Evolutionary conservation across 2,329 filamentous ascomycete genomes (phyloP), one percentile per base, ranked within the genome.

Genomic region (Lasiodiplodia sp.): DNA sequence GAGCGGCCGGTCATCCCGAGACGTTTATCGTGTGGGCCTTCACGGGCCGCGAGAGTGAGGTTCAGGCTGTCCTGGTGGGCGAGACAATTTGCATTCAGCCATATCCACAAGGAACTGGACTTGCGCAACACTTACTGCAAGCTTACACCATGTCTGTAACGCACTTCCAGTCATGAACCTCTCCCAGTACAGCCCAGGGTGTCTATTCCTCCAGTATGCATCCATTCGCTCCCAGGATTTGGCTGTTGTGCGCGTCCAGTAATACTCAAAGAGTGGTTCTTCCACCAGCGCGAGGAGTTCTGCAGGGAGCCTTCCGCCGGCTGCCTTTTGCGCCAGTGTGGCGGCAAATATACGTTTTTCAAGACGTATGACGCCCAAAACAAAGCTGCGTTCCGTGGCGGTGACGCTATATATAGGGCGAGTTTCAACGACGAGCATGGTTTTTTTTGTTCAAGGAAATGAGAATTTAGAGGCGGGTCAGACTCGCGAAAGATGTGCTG

Each of bases 31-130:
- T 56, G 38, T n/a, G 63, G 63, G 18, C 63, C 63, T 21, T 56
- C 63, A 11, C 63, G 63, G 34, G 63, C 63, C 14, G 63, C 63
- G 16, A 66, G 63, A 14, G 52, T 56, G 37, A 66, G 49, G 51
- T 56, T 56, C 14, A 66, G 51, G 14, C 21, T 14, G 10, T 66
- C 51, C 63, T 66, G 44, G 38, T 47, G 44, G 44, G n/a, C 8
- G n/a, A 47, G 8, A 47, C 18, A 8, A 21, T 21, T 21, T 21
- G n/a, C 44, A 21, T 47, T 47, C 21, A 47, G 44, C n/a, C n/a
- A 47, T 21, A 21, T 47, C 5, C 44, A 21, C 18, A 47, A 21
- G 1, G 44, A 47, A 10, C 6, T n/a, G 10, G 44, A 18, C 8
- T 18, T 1, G 25, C 40, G 23, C 6, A n/a, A 49, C 12, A 38